phyloP scores from a whole-genome alignment of 768 basidiomycete genomes.

The Solioccasus polychromus region DNA sequence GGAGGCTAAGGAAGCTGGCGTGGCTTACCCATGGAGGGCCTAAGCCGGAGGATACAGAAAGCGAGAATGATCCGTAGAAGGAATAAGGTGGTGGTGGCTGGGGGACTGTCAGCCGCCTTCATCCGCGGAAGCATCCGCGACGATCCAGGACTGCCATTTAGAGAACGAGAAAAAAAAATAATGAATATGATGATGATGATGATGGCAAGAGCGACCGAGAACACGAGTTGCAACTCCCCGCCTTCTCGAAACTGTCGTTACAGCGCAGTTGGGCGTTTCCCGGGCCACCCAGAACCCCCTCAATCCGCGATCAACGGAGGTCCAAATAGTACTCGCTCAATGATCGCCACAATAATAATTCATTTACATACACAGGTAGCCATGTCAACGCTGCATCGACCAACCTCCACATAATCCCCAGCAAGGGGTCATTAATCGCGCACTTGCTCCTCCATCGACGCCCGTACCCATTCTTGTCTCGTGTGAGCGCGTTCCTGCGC shows the following conservation, averaged over 20 bases:
- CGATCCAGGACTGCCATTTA: conserved; percentile 34
- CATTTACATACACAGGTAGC: conserved; percentile 20
- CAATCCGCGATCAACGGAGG: conserved; percentile 17
- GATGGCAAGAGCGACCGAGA: not conserved
- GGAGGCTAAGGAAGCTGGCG: conserved; percentile 71
- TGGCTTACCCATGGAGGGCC: conserved; percentile 85
- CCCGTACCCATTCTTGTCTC: conserved; percentile 6
- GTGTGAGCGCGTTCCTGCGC: no score
- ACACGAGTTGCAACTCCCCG: not conserved
- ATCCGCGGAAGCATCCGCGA: conserved; percentile 27
- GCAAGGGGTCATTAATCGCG: not conserved
- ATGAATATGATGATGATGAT: no score
- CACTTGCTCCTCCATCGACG: not conserved
- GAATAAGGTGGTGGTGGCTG: conserved; percentile 16
- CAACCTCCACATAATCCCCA: conserved; percentile 13
- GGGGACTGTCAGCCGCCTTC: conserved; percentile 21
- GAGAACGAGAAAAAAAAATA: no score
- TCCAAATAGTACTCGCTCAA: not conserved
- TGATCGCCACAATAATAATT: conserved; percentile 22
- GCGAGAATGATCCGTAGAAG: conserved; percentile 39
- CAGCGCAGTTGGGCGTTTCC: conserved; percentile 12
- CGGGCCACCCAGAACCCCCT: conserved; percentile 17
- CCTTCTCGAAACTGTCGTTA: conserved; percentile 15
- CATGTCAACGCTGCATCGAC: conserved; percentile 16
- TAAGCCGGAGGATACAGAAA: conserved; percentile 81